Evolutionary conservation across 1,139 yeast species (phyloP).

Genomic region (Debaryomyces udenii): DNA sequence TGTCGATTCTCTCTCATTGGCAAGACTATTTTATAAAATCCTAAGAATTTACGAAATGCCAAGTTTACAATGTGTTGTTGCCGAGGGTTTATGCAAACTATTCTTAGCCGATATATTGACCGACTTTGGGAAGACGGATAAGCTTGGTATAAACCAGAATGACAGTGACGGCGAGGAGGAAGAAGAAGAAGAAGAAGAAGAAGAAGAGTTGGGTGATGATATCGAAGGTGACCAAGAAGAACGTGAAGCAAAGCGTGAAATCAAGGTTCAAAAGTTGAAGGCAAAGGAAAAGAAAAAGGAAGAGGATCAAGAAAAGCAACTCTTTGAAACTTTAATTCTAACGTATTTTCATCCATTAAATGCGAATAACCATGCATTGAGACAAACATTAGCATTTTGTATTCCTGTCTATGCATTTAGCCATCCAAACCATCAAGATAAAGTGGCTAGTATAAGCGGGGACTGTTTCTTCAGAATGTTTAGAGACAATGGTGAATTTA

Average conservation of each 20-base stretch:
- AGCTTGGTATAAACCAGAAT: constrained; percentile 9
- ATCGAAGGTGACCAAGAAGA: background rate
- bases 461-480: constrained; percentile 67
- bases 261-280: constrained; percentile 16
- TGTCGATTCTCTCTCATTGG: constrained; percentile 61
- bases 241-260: constrained; percentile 16
- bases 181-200: constrained; percentile 16
- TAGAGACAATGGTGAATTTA: constrained; percentile 32
- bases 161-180: constrained; percentile 15
- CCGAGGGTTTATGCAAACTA: constrained; percentile 85
- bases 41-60: constrained; percentile 61
- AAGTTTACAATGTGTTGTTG: constrained; percentile 75
- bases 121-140: constrained; percentile 50
- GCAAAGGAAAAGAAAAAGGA: constrained; percentile 13
- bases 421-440: constrained; percentile 70
- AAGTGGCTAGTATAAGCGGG: constrained; percentile 64
- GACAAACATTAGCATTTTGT: constrained; percentile 85
- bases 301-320: constrained; percentile 30
- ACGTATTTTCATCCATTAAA: constrained; percentile 76
- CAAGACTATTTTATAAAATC: constrained; percentile 69
- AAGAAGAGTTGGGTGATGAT: constrained; percentile 13
- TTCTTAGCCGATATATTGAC: constrained; percentile 75
- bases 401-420: constrained; percentile 90
- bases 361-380: constrained; percentile 62
- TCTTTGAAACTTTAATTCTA: constrained; percentile 71